Evolutionary conservation across 2,329 filamentous ascomycete species (phyloP).

Genomic region (Cladosporium sp.): DNA sequence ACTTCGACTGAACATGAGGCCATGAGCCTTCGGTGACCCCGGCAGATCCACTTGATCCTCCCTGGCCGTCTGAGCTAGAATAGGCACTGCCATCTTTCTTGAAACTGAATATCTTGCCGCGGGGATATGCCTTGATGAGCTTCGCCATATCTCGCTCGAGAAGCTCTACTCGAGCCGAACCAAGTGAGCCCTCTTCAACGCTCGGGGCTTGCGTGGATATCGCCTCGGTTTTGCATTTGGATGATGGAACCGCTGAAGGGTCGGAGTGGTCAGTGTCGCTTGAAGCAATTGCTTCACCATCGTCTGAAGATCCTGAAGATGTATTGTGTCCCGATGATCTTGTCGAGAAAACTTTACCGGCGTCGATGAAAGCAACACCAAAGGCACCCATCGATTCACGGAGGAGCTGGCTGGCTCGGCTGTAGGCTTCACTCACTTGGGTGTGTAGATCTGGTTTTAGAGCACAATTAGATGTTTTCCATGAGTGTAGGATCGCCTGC

Average conservation of each 20-base stretch:
- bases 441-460: background rate
- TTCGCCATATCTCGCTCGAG: background rate
- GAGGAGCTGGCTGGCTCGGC: constrained; percentile 45
- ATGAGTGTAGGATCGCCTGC: background rate
- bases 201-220: background rate
- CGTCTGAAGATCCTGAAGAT: background rate
- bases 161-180: background rate
- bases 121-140: constrained; percentile 21
- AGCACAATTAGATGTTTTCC: too few species aligned
- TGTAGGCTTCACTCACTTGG: constrained; percentile 32
- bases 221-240: background rate
- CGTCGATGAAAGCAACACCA: constrained; percentile 40
- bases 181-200: background rate
- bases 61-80: constrained; percentile 18
- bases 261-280: constrained; percentile 4
- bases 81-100: constrained; percentile 18
- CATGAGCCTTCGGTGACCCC: background rate
- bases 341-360: background rate
- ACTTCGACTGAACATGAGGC: background rate
- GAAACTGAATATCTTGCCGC: constrained; percentile 27
- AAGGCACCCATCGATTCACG: constrained; percentile 44
- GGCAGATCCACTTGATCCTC: background rate
- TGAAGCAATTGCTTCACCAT: background rate
- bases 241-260: background rate
- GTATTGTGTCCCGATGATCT: background rate